Percentiles rank a stretch among this genome's conserved stretches.
Evolutionary conservation across 345 rosid species (phyloP).

Genomic region (Dipteronia dyeriana): DNA sequence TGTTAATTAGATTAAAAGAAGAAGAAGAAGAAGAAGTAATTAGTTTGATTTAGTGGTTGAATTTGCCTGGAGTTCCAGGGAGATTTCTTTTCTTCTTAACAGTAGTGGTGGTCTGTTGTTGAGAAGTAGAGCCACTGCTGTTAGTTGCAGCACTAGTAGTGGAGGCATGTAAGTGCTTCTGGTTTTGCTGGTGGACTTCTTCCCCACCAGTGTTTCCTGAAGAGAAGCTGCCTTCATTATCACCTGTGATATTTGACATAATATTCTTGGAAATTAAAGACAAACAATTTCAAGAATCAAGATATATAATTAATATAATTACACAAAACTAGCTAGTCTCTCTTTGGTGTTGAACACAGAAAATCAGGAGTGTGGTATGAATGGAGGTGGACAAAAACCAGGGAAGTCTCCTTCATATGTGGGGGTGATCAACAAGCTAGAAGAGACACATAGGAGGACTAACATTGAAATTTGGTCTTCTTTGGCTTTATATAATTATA

Average conservation of each 20-base stretch:
- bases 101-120: slow-evolving; percentile 32
- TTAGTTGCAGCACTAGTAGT: slow-evolving; percentile 27
- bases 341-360: slow-evolving; percentile 25
- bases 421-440: no score
- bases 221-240: slow-evolving; percentile 65
- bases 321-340: background rate
- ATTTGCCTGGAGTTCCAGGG: slow-evolving; percentile 78
- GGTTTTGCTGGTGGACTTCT: slow-evolving; percentile 46
- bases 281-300: background rate
- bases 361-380: slow-evolving; percentile 37
- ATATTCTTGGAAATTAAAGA: background rate
- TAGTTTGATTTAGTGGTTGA: slow-evolving; percentile 18
- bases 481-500: slow-evolving; percentile 54
- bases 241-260: slow-evolving; percentile 66
- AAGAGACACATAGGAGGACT: slow-evolving; percentile 9
- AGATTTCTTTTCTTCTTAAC: slow-evolving; percentile 70
- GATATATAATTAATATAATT: background rate
- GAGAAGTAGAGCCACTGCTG: slow-evolving; percentile 36
- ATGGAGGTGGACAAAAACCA: slow-evolving; percentile 41
- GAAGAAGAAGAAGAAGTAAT: background rate
- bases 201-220: slow-evolving; percentile 59
- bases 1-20: background rate
- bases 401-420: slow-evolving; percentile 39
- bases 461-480: slow-evolving; percentile 43
- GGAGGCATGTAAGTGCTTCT: slow-evolving; percentile 23